Conservation (phyloP, 2,329 filamentous ascomycete genomes). For the Teratosphaeria epicoccoides region DNA sequence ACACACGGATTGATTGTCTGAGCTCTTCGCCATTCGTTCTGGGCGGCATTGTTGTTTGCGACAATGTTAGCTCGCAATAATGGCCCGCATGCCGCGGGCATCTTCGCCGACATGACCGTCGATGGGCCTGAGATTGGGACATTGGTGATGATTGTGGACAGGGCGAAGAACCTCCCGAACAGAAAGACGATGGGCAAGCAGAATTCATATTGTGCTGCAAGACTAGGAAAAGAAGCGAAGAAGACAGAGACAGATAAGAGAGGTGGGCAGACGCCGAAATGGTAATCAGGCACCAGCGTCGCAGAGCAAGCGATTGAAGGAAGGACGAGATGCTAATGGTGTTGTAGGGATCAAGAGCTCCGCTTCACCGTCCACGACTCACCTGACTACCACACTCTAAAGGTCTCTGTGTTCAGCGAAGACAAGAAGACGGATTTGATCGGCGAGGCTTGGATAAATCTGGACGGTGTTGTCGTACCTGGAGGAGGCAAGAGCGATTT, state of each 20-base stretch:
- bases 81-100: conserved; percentile 66
- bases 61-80: conserved; percentile 4
- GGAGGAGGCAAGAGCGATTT: conserved; percentile 90
- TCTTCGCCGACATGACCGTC: conserved; percentile 86
- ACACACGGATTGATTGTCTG: neutral
- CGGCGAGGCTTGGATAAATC: conserved; percentile 81
- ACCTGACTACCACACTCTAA: conserved; percentile 89
- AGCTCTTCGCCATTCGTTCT: neutral
- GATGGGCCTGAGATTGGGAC: conserved; percentile 92
- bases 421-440: conserved; percentile 97
- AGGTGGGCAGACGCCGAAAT: conserved; percentile 89
- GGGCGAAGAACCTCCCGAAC: conserved; percentile 94
- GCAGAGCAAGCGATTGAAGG: neutral
- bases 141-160: conserved; percentile 80
- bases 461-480: conserved; percentile 67
- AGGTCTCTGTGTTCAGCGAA: conserved; percentile 93
- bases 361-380: conserved; percentile 95
- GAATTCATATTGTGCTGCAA: conserved; percentile 89
- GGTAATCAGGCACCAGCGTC: conserved; percentile 47
- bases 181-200: conserved; percentile 97
- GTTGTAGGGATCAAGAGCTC: conserved; percentile 86
- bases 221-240: conserved; percentile 91
- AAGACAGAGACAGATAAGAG: conserved; percentile 91
- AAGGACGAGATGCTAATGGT: conserved; percentile 2
- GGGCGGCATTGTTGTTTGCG: neutral